Percentiles rank a stretch among this genome's conserved stretches.
Evolutionary conservation across 176 grass and related monocot genomes (phyloP).

Genomic region (Leersia perrieri): DNA sequence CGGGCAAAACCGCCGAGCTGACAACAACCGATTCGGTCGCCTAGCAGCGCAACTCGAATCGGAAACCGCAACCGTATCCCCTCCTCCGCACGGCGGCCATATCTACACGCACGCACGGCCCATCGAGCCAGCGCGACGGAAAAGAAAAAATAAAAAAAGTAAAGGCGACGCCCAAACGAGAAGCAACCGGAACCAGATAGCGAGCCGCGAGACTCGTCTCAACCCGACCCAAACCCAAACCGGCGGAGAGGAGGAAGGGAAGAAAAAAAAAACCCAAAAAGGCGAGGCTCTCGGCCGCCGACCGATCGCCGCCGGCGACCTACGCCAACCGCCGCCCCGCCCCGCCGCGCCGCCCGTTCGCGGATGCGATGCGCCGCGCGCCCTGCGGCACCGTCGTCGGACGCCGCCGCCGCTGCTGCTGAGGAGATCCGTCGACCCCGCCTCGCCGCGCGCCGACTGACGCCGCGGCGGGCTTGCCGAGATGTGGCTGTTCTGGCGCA

Average conservation of each 20-base stretch:
- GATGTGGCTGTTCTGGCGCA: slow-evolving; percentile 98
- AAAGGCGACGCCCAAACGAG: neutral
- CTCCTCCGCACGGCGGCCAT: too few relatives aligned
- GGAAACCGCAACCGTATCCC: too few relatives aligned
- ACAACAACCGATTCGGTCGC: neutral
- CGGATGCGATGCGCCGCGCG: slow-evolving; percentile 47
- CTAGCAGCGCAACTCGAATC: neutral
- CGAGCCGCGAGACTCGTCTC: neutral
- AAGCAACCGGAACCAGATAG: neutral
- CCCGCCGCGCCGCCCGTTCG: slow-evolving; percentile 13
- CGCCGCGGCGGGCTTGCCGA: slow-evolving; percentile 26
- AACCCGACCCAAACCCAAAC: neutral
- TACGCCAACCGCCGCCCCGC: slow-evolving; percentile 21
- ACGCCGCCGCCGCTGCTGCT: neutral
- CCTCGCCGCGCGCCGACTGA: neutral
- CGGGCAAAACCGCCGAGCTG: neutral
- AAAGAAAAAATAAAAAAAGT: too few relatives aligned
- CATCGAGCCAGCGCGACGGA: neutral
- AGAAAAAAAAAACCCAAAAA: slow-evolving; percentile 8
- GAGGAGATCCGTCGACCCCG: neutral
- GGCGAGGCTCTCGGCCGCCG: too few relatives aligned
- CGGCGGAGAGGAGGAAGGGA: too few relatives aligned
- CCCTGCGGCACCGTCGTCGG: slow-evolving; percentile 7
- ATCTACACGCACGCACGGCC: neutral
- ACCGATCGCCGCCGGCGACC: slow-evolving; percentile 43